These are phyloP conservation scores for Priceomyces carsonii DNA, from an alignment of 805 yeast genomes.

Conservation along the genomic window DNA sequence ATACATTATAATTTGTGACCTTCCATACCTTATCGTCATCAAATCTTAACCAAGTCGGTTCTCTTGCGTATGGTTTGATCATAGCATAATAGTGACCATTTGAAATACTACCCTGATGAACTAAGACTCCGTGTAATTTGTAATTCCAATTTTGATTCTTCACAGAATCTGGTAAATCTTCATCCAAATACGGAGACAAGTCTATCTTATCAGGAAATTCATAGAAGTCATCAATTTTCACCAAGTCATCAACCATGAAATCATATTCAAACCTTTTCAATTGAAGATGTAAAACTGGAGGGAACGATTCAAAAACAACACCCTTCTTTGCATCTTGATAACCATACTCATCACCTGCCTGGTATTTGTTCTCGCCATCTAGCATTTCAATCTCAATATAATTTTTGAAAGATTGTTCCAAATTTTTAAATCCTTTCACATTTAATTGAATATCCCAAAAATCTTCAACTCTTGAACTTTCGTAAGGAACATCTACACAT, in stretches of 20 bases:
- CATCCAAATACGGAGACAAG: slow-evolving; percentile 74
- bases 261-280: slow-evolving; percentile 94
- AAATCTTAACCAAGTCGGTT: slow-evolving; percentile 78
- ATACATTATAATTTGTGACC: slow-evolving; percentile 81
- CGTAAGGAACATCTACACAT: slow-evolving; percentile 91
- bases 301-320: slow-evolving; percentile 86
- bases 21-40: slow-evolving; percentile 95
- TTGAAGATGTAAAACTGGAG: slow-evolving; percentile 91
- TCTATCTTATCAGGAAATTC: slow-evolving; percentile 87
- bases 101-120: slow-evolving; percentile 93
- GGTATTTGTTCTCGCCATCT: slow-evolving; percentile 94
- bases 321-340: slow-evolving; percentile 97
- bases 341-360: slow-evolving; percentile 81
- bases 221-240: slow-evolving; percentile 88
- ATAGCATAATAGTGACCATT: slow-evolving; percentile 96
- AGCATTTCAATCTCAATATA: slow-evolving; percentile 87
- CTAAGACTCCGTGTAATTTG: slow-evolving; percentile 88
- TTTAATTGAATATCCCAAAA: slow-evolving; percentile 98
- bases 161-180: slow-evolving; percentile 41
- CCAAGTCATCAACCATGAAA: slow-evolving; percentile 81
- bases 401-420: slow-evolving; percentile 76
- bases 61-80: slow-evolving; percentile 73
- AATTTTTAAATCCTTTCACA: slow-evolving; percentile 76
- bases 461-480: slow-evolving; percentile 88
- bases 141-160: slow-evolving; percentile 69